These are phyloP conservation scores for Cryomyces minteri DNA, from an alignment of 495 filamentous ascomycete species.

Conservation along the genomic window DNA sequence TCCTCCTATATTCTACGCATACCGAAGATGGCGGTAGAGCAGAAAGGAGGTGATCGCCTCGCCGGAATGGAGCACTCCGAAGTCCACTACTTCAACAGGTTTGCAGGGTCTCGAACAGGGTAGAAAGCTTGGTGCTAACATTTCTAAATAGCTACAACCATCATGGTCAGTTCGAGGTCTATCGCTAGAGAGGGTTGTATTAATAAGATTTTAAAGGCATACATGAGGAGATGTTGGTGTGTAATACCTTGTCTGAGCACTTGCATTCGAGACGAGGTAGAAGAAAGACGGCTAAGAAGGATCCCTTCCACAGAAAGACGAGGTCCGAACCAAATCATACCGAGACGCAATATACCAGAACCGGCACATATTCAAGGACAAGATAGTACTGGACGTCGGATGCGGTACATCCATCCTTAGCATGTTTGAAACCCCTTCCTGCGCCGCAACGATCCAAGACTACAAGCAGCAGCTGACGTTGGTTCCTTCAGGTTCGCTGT, in stretches of 20 bases:
- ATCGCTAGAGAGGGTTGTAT: constrained; percentile 7
- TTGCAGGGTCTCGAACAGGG: constrained; percentile 19
- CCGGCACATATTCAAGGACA: constrained; percentile 90
- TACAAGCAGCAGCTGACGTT: not conserved
- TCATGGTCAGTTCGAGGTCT: constrained; percentile 47
- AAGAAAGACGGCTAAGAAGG: not conserved
- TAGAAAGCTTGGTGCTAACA: constrained; percentile 10
- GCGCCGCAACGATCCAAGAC: not conserved
- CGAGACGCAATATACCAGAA: constrained; percentile 95
- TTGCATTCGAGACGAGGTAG: not conserved
- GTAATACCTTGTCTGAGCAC: constrained; percentile 18
- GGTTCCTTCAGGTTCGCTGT: constrained; percentile 68
- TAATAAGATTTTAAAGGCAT: constrained; percentile 41
- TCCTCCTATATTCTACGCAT: too few species aligned
- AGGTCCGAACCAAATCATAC: constrained; percentile 88
- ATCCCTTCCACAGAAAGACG: constrained; percentile 59
- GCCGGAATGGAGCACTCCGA: constrained; percentile 45
- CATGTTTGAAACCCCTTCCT: constrained; percentile 37
- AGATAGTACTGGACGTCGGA: constrained; percentile 92
- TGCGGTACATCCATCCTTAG: constrained; percentile 84
- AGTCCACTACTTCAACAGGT: constrained; percentile 96
- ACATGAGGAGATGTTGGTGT: constrained; percentile 94
- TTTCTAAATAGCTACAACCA: constrained; percentile 63
- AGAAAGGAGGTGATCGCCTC: constrained; percentile 12
- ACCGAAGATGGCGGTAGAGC: not conserved